Evolutionary conservation across 371 early-diverging fungal genomes (phyloP).

Genomic region (Thermomucor indicae-seudaticae): DNA sequence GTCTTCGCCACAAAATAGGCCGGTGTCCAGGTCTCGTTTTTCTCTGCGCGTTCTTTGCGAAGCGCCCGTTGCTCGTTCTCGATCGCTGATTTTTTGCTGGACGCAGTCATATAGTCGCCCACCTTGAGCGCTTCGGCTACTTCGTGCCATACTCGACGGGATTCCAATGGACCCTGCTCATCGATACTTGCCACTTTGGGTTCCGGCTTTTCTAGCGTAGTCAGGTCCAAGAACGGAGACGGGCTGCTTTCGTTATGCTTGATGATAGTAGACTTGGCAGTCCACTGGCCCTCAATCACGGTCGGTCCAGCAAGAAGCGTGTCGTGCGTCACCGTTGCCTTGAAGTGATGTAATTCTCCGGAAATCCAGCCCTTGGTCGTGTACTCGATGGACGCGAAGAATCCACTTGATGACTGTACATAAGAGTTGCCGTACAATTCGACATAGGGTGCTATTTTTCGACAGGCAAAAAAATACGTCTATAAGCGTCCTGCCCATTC

Average conservation of each 20-base stretch:
- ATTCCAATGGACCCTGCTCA: conserved; percentile 64
- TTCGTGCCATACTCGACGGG: conserved; percentile 69
- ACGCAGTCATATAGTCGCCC: conserved; percentile 67
- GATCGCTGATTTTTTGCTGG: conserved; percentile 64
- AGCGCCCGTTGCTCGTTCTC: conserved; percentile 71
- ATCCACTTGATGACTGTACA: conserved; percentile 64
- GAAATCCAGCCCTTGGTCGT: conserved; percentile 76
- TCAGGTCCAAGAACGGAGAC: conserved; percentile 52
- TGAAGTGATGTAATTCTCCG: conserved; percentile 78
- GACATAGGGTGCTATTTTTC: conserved; percentile 67
- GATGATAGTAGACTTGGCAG: conserved; percentile 53
- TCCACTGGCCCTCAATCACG: conserved; percentile 63
- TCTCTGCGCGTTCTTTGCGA: conserved; percentile 61
- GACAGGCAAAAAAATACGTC: no score
- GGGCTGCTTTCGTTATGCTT: conserved; percentile 38
- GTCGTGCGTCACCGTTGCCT: conserved; percentile 54
- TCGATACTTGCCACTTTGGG: conserved; percentile 47
- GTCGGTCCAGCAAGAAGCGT: conserved; percentile 31
- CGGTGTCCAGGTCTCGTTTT: conserved; percentile 58
- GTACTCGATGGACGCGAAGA: conserved; percentile 66
- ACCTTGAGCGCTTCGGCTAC: conserved; percentile 65
- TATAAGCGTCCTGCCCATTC: no score
- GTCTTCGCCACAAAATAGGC: conserved; percentile 41
- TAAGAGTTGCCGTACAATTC: conserved; percentile 71
- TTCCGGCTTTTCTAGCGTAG: conserved; percentile 34